Evolutionary conservation across 2,329 filamentous ascomycete genomes (phyloP).

Genomic region (Aspergillus unguis): DNA sequence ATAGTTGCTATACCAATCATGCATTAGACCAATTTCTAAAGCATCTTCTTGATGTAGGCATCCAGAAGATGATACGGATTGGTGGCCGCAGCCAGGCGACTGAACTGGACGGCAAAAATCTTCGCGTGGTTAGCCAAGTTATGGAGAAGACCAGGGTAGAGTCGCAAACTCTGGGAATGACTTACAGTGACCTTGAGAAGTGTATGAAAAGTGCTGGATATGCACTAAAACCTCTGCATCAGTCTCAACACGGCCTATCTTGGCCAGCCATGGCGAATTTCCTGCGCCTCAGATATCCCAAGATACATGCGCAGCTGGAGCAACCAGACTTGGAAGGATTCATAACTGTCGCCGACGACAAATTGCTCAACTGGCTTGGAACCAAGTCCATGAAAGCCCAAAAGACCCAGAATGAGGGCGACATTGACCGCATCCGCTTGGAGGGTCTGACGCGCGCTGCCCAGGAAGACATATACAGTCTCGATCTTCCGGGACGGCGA

Average conservation of each 20-base stretch:
- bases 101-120: constrained; percentile 31
- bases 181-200: background rate
- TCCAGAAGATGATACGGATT: constrained; percentile 54
- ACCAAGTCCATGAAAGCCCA: background rate
- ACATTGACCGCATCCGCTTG: background rate
- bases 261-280: background rate
- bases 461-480: background rate
- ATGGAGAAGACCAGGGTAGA: constrained; percentile 17
- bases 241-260: constrained; percentile 2
- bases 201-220: background rate
- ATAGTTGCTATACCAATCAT: constrained; percentile 47
- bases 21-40: constrained; percentile 59
- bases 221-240: constrained; percentile 1
- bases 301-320: background rate
- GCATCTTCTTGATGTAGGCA: constrained; percentile 47
- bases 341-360: background rate
- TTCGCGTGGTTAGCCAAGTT: constrained; percentile 31
- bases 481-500: background rate
- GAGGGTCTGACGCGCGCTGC: background rate
- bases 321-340: background rate
- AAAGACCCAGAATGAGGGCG: background rate
- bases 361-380: background rate
- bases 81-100: constrained; percentile 52
- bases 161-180: background rate
- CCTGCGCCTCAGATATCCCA: background rate